A percentile compares a stretch with the other conserved stretches of the same genome.
These are phyloP conservation scores for Silene conica DNA, from an alignment of 148 eudicot species.

Conservation along the genomic window DNA sequence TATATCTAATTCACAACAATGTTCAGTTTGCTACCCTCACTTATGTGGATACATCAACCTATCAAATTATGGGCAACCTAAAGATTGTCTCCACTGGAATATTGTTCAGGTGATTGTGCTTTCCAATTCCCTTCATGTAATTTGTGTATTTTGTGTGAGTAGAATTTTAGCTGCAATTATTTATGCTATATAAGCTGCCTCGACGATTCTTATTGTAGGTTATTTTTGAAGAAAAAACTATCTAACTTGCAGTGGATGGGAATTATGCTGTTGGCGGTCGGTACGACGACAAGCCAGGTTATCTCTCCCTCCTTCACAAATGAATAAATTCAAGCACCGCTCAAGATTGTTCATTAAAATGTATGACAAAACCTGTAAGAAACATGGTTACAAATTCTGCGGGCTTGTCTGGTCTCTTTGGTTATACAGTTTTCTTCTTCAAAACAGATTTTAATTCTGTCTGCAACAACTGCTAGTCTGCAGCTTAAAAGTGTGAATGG, in stretches of 20 bases:
- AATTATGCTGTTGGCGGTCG: constrained; percentile 75
- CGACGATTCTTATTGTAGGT: constrained; percentile 34
- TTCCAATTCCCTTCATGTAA: not conserved
- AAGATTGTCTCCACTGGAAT: constrained; percentile 95
- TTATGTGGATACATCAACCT: constrained; percentile 90
- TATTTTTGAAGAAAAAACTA: constrained; percentile 80
- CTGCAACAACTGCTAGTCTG: not conserved
- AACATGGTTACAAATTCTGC: not conserved
- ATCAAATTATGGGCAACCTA: constrained; percentile 95
- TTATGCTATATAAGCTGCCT: not conserved
- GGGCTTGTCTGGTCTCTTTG: not conserved
- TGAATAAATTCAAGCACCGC: constrained; percentile 8
- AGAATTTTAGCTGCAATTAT: not conserved
- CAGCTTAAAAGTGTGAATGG: not conserved
- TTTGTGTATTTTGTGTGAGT: not conserved
- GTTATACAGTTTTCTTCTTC: too few species aligned
- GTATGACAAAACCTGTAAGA: not conserved
- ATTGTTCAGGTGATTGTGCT: constrained; percentile 63
- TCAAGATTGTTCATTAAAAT: constrained; percentile 1
- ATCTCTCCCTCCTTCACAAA: not conserved
- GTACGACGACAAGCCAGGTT: constrained; percentile 99
- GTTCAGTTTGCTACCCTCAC: constrained; percentile 97
- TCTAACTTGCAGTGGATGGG: constrained; percentile 99
- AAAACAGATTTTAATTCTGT: not conserved
- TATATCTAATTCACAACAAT: constrained; percentile 90